Evolutionary conservation across 2,329 filamentous ascomycete species (phyloP), one percentile per base, ranked within the genome.

Genomic region (Scedosporium apiospermum): DNA sequence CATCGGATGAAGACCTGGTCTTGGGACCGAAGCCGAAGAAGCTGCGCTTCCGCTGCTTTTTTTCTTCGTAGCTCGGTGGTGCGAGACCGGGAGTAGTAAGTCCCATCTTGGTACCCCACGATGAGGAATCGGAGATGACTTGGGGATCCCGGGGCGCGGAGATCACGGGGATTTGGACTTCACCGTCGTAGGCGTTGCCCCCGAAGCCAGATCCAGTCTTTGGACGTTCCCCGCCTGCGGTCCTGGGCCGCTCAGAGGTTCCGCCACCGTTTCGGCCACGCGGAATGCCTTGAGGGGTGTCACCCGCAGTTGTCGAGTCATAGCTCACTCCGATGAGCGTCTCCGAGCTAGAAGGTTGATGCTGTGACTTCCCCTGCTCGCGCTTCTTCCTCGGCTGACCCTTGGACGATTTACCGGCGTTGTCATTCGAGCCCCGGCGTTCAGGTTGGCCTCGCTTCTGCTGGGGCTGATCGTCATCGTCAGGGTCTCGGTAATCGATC

Each of bases 101-200:
- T 14, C 30, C 58, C 57, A 82, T 72, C 73, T 87, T 95, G 73
- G 90, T 91, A n/a, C 92, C 92, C 91, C 93, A 96, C 4, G 85
- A 81, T n/a, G 87, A 83, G 16, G 86, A 82, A 72, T 97, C 90
- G 27, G 93, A 87, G 66, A 98, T 96, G 18, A 91, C 81, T 58
- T 90, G 85, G 16, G 89, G 88, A 71, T 97, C 95, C 63, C 87
- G 93, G 1, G 93, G 93, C 1, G 81, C 90, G 1, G 93, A 97
- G 61, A 97, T 97, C 12, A 60, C 46, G 6, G 65, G 65, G 9
- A 66, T 61, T n/a, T 73, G 72, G 65, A 81, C 78, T 67, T 66
- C 73, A 53, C 71, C 69, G 34, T 66, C 65, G 23, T 63, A 63
- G 4, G 65, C 63, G 21, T 69, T 68, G 4, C 77, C 75, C 6